Evolutionary conservation across 108 stramenopile genomes (phyloP).

Genomic region (Fistulifera pelliculosa): DNA sequence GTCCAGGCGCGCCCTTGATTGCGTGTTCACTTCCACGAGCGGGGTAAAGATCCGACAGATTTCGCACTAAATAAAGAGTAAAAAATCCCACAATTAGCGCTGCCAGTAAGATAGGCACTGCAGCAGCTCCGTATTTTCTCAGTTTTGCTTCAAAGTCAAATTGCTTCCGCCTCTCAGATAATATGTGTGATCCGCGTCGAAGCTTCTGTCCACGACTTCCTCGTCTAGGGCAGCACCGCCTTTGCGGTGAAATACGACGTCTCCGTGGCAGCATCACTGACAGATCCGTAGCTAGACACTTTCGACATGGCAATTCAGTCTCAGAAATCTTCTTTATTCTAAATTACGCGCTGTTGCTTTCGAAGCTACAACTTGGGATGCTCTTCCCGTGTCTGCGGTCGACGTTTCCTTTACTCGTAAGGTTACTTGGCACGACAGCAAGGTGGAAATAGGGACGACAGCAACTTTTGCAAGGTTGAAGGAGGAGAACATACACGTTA

Average conservation of each 20-base stretch:
- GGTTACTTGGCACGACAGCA: too few relatives aligned
- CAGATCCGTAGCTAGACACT: neutral
- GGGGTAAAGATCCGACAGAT: constrained; percentile 17
- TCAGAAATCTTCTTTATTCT: neutral
- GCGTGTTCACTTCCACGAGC: constrained; percentile 1
- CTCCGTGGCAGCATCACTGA: neutral
- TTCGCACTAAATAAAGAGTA: constrained; percentile 8
- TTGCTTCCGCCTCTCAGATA: neutral
- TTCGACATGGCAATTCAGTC: neutral
- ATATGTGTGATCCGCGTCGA: constrained; percentile 1
- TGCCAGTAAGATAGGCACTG: constrained; percentile 24
- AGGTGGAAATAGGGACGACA: too few relatives aligned
- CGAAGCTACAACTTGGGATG: too few relatives aligned
- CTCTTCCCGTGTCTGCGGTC: too few relatives aligned
- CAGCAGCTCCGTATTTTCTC: neutral
- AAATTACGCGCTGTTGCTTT: too few relatives aligned
- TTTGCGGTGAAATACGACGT: neutral
- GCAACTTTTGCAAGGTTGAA: too few relatives aligned
- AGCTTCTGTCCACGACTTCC: neutral
- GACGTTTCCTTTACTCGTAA: too few relatives aligned
- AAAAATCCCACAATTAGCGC: constrained; percentile 13
- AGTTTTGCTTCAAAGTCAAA: neutral
- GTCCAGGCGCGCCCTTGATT: neutral
- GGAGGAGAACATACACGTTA: too few relatives aligned
- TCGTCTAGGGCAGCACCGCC: neutral